Evolutionary conservation across 805 yeast genomes (phyloP).

Genomic region (Kazachstania kunashirensis): DNA sequence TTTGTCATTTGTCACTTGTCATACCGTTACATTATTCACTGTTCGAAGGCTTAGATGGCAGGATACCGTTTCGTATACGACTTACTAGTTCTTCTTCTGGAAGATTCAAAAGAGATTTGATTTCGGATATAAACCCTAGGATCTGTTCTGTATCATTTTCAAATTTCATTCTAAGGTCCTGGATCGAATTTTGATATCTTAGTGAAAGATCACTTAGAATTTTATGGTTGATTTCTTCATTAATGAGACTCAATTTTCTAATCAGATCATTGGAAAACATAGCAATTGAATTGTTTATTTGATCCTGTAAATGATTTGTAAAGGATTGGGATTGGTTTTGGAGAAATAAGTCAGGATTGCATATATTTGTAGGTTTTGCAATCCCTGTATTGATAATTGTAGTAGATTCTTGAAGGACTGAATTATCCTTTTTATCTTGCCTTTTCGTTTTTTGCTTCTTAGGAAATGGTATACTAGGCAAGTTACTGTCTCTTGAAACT

Average conservation of each 20-base stretch:
- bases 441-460: not conserved
- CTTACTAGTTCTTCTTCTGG: slow-evolving; percentile 29
- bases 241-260: slow-evolving; percentile 30
- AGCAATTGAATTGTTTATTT: slow-evolving; percentile 29
- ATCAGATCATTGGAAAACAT: slow-evolving; percentile 30
- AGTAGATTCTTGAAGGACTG: slow-evolving; percentile 8
- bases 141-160: slow-evolving; percentile 32
- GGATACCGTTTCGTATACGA: not conserved
- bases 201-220: slow-evolving; percentile 28
- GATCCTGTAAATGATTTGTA: slow-evolving; percentile 31
- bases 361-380: not conserved
- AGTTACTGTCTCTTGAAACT: too few relatives aligned
- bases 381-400: slow-evolving; percentile 4
- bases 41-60: too few relatives aligned
- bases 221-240: slow-evolving; percentile 31
- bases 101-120: slow-evolving; percentile 29
- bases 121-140: slow-evolving; percentile 28
- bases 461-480: too few relatives aligned
- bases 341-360: not conserved
- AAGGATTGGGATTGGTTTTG: slow-evolving; percentile 12
- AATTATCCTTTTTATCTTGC: not conserved
- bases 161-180: slow-evolving; percentile 28
- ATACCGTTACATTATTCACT: too few relatives aligned
- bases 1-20: too few relatives aligned
- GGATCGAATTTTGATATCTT: slow-evolving; percentile 29